A percentile compares a stretch with the other conserved stretches of the same genome.
Evolutionary conservation across 2,329 filamentous ascomycete species (phyloP).

Genomic region (Pseudonectria buxi): DNA sequence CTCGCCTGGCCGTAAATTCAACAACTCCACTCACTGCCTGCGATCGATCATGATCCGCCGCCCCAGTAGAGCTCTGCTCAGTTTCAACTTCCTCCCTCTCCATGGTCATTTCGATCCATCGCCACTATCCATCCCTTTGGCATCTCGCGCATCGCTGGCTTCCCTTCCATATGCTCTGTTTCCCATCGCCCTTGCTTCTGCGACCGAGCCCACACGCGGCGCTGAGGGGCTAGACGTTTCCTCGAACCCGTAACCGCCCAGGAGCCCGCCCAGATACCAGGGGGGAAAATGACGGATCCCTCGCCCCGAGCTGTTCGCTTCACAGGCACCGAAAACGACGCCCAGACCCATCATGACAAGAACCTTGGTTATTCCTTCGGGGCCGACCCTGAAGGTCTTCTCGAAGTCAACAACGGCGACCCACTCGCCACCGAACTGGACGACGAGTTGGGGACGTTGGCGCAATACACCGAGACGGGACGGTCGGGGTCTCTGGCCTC

Average conservation of each 20-base stretch:
- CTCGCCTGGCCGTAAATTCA: too few species aligned
- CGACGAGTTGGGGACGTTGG: slow-evolving; percentile 40
- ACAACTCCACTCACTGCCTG: slow-evolving; percentile 19
- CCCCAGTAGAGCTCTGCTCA: slow-evolving; percentile 18
- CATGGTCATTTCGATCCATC: slow-evolving; percentile 21
- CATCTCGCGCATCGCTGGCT: slow-evolving; percentile 10
- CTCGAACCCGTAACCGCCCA: slow-evolving; percentile 10
- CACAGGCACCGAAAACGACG: slow-evolving; percentile 41
- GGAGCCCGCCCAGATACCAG: slow-evolving; percentile 12
- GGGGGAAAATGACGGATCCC: slow-evolving; percentile 35
- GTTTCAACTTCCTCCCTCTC: slow-evolving; percentile 13
- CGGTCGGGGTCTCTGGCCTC: slow-evolving; percentile 38
- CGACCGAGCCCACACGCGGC: slow-evolving; percentile 11
- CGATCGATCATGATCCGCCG: slow-evolving; percentile 21
- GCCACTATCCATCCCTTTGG: slow-evolving; percentile 9
- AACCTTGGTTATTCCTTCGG: slow-evolving; percentile 27
- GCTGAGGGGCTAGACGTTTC: slow-evolving; percentile 15
- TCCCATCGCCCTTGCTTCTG: slow-evolving; percentile 3
- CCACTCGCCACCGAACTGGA: slow-evolving; percentile 41
- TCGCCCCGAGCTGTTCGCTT: slow-evolving; percentile 53
- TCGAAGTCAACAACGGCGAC: slow-evolving; percentile 30
- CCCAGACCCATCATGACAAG: slow-evolving; percentile 36
- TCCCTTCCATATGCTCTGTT: slow-evolving; percentile 6
- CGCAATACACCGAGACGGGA: slow-evolving; percentile 36
- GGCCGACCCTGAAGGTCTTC: slow-evolving; percentile 8